phyloP scores from a whole-genome alignment of 2,329 filamentous ascomycete genomes.

The Trichoderma afroharzianum region DNA sequence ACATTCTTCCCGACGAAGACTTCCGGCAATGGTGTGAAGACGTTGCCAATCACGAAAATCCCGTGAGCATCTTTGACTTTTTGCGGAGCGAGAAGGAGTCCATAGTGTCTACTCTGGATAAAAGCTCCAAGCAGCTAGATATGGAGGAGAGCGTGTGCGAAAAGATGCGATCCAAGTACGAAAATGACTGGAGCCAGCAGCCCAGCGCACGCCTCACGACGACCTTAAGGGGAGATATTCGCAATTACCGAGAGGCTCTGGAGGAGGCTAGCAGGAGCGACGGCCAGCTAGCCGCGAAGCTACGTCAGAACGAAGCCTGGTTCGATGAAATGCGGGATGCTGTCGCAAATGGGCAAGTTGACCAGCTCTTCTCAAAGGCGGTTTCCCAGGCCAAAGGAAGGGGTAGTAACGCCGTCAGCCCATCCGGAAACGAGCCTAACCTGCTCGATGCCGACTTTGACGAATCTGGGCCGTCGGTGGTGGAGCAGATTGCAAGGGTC shows the following conservation, averaged over 20 bases:
- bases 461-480: slow-evolving; percentile 73
- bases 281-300: slow-evolving; percentile 73
- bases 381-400: slow-evolving; percentile 74
- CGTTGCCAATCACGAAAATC: slow-evolving; percentile 79
- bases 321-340: slow-evolving; percentile 95
- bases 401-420: slow-evolving; percentile 57
- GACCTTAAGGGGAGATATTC: slow-evolving; percentile 80
- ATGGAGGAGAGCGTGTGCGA: slow-evolving; percentile 98
- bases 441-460: slow-evolving; percentile 90
- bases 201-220: slow-evolving; percentile 86
- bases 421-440: slow-evolving; percentile 64
- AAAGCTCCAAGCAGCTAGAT: slow-evolving; percentile 82
- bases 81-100: slow-evolving; percentile 73
- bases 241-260: slow-evolving; percentile 82
- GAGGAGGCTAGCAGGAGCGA: slow-evolving; percentile 89
- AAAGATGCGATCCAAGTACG: slow-evolving; percentile 98
- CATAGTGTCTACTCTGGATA: slow-evolving; percentile 70
- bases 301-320: slow-evolving; percentile 80
- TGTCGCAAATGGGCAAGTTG: slow-evolving; percentile 79
- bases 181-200: slow-evolving; percentile 93
- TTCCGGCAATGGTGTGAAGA: slow-evolving; percentile 94
- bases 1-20: slow-evolving; percentile 82
- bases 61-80: slow-evolving; percentile 72
- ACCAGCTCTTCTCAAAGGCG: slow-evolving; percentile 82
- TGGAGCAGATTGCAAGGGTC: slow-evolving; percentile 83